Percentiles rank a stretch among this genome's conserved stretches.
These are phyloP conservation scores for Pichia nanzhaoensis DNA, from an alignment of 805 yeast species.

Conservation along the genomic window DNA sequence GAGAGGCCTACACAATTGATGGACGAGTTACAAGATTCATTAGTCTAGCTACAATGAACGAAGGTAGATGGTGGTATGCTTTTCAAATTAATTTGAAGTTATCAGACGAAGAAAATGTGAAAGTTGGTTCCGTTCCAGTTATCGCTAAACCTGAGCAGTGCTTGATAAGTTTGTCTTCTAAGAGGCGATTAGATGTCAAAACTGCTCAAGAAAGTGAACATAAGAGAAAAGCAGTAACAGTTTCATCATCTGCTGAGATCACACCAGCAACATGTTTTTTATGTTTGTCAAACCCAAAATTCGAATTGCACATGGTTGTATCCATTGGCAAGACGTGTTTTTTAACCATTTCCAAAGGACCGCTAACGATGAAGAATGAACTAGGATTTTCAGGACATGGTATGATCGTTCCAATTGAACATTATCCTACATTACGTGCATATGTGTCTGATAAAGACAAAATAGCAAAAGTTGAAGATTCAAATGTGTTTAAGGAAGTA, in stretches of 20 bases:
- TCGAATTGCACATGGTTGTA: constrained; percentile 74
- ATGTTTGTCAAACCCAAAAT: constrained; percentile 72
- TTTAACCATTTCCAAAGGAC: constrained; percentile 81
- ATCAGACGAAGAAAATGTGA: not conserved
- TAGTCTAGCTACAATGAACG: constrained; percentile 54
- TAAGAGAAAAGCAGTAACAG: not conserved
- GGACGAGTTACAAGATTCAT: constrained; percentile 52
- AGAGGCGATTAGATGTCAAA: not conserved
- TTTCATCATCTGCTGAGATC: constrained; percentile 18
- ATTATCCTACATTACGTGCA: constrained; percentile 40
- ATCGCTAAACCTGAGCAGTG: not conserved
- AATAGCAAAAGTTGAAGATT: constrained; percentile 22
- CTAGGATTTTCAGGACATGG: constrained; percentile 73
- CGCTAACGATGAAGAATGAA: constrained; percentile 48
- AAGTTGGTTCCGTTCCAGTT: not conserved
- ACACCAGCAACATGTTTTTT: constrained; percentile 67
- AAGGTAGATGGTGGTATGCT: constrained; percentile 71
- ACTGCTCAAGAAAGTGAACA: not conserved
- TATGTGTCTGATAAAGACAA: constrained; percentile 22
- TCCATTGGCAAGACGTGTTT: constrained; percentile 64
- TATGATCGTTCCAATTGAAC: constrained; percentile 72
- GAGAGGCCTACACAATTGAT: constrained; percentile 40
- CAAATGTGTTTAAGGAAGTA: constrained; percentile 40
- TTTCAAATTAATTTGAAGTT: constrained; percentile 38
- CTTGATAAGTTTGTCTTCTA: not conserved